Evolutionary conservation across 352 stramenopile species (phyloP), one percentile per base, ranked within the genome.

Genomic region (Thalassiosira sp.): DNA sequence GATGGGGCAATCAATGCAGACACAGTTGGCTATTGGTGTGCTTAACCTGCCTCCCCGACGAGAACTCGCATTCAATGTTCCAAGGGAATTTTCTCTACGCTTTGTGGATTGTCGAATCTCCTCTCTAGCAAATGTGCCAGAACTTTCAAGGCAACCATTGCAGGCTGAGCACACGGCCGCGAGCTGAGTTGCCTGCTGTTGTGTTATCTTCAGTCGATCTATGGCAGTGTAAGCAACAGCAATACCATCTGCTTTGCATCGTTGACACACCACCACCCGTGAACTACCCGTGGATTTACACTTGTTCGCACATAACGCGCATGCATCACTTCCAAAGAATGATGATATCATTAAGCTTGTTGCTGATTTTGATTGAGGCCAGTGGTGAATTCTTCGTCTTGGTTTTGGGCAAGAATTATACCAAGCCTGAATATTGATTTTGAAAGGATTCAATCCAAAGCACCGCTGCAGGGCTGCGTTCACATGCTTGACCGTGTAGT

Each of bases 271-370:
- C 7, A 89, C 81, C n/a, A 81, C 81, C 20, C 62, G 72, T 45
- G 68, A 82, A 61, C 78, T 86, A 33, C 85, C 85, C 25, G 66
- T 78, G 5, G 81, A 82, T 72, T 86, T 85, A 37, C 76, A 88
- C 52, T 90, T 90, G 1, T 65, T 60, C 16, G 73, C 61, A 66
- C 89, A 94, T 16, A 94, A 60, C 10, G 59, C 71, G 76, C 89
- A 94, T n/a, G 81, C 72, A 54, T 91, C 87, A 48, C 68, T 88
- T n/a, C 86, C 89, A 76, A 94, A 94, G 63, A 86, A 93, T 1
- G 74, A 72, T 27, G 82, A 89, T 53, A 92, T 92, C 81, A 92
- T 90, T 15, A 62, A 72, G 28, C 57, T 77, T 27, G 63, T 81
- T 46, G 76, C 76, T 46, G 81, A 84, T 77, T 61, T 82, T 31